Evolutionary conservation across 2,329 filamentous ascomycete genomes (phyloP).

Genomic region (Helotiales sp.): DNA sequence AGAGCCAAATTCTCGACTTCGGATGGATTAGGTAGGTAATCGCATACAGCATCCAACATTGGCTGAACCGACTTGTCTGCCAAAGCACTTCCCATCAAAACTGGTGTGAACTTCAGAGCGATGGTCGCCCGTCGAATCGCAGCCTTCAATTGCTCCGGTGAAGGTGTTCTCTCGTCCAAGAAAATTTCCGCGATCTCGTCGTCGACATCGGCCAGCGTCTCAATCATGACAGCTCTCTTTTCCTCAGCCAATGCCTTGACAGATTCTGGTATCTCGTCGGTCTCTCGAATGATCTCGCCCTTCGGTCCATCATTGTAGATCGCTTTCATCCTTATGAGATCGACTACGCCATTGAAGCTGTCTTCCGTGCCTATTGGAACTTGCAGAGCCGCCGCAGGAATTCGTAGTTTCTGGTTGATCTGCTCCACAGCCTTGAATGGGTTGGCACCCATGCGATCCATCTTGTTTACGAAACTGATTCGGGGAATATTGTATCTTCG

Average conservation of each 20-base stretch:
- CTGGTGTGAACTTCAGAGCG: slow-evolving; percentile 83
- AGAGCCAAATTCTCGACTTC: slow-evolving; percentile 89
- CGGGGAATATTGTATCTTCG: slow-evolving; percentile 95
- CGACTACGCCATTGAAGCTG: slow-evolving; percentile 87
- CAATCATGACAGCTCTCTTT: slow-evolving; percentile 82
- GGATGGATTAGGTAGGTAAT: slow-evolving; percentile 89
- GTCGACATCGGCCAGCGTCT: slow-evolving; percentile 95
- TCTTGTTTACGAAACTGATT: slow-evolving; percentile 98
- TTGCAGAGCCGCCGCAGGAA: slow-evolving; percentile 89
- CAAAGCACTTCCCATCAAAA: slow-evolving; percentile 94
- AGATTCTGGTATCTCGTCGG: slow-evolving; percentile 81
- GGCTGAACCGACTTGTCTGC: slow-evolving; percentile 95
- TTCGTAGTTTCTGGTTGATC: slow-evolving; percentile 94
- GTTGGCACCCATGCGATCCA: slow-evolving; percentile 98
- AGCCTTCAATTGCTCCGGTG: slow-evolving; percentile 79
- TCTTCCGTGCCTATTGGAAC: slow-evolving; percentile 93
- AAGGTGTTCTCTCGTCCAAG: slow-evolving; percentile 82
- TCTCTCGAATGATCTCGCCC: slow-evolving; percentile 74
- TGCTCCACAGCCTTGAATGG: slow-evolving; percentile 97
- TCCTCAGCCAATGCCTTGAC: slow-evolving; percentile 75
- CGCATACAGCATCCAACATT: slow-evolving; percentile 94
- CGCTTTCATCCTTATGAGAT: slow-evolving; percentile 87
- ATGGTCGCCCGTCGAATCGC: slow-evolving; percentile 94
- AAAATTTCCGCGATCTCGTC: slow-evolving; percentile 97
- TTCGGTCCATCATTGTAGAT: slow-evolving; percentile 87